Evolutionary conservation across 768 basidiomycete genomes (phyloP).

Genomic region (Collybia mongolica): DNA sequence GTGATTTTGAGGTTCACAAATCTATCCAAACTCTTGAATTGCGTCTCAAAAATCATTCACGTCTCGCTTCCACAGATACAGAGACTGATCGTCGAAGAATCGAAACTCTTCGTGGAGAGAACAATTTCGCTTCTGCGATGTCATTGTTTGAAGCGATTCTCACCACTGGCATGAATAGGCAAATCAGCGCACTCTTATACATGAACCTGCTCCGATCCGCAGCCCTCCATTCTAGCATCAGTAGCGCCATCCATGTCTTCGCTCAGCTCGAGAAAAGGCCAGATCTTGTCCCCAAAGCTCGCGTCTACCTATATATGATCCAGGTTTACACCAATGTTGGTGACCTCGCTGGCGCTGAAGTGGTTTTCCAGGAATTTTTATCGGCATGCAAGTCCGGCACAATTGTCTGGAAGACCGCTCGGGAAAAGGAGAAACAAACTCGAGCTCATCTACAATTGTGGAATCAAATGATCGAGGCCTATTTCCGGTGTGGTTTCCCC

Average conservation of each 20-base stretch:
- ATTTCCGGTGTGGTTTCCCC: slow-evolving; percentile 63
- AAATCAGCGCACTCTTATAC: slow-evolving; percentile 42
- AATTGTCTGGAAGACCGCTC: slow-evolving; percentile 29
- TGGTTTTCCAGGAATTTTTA: slow-evolving; percentile 64
- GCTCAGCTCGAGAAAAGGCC: slow-evolving; percentile 53
- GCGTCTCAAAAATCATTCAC: slow-evolving; percentile 33
- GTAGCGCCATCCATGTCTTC: slow-evolving; percentile 65
- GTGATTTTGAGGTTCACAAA: slow-evolving; percentile 63
- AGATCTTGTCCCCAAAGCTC: slow-evolving; percentile 25
- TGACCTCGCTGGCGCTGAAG: slow-evolving; percentile 46
- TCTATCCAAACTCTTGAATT: slow-evolving; percentile 41
- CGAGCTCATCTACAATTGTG: slow-evolving; percentile 51
- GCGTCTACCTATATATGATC: slow-evolving; percentile 56
- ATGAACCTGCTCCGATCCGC: slow-evolving; percentile 59
- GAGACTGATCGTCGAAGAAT: slow-evolving; percentile 37
- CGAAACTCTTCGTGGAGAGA: slow-evolving; percentile 52
- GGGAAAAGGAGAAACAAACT: background rate
- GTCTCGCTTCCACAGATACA: slow-evolving; percentile 23
- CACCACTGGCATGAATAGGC: slow-evolving; percentile 27
- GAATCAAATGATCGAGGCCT: slow-evolving; percentile 76
- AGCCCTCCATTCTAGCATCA: slow-evolving; percentile 52
- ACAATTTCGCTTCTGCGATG: slow-evolving; percentile 71
- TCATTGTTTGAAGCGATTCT: slow-evolving; percentile 67
- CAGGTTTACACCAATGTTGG: slow-evolving; percentile 52
- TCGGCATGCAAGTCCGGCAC: slow-evolving; percentile 35